Evolutionary conservation across 768 basidiomycete species (phyloP).

Genomic region (Lactarius quietus): DNA sequence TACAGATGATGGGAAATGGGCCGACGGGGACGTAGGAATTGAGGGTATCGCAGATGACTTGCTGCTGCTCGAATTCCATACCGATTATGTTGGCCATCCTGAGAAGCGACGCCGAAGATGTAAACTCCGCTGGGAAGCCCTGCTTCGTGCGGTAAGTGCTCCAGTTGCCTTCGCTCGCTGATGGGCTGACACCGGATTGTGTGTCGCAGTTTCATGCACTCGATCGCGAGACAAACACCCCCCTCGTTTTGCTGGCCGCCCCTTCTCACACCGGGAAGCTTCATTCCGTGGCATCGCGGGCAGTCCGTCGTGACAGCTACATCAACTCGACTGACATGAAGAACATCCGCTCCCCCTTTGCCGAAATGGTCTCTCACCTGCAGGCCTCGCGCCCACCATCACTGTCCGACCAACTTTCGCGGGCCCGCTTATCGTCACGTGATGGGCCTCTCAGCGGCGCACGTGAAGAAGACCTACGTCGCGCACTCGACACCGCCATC

Average conservation of each 20-base stretch:
- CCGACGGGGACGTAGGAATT: constrained; percentile 68
- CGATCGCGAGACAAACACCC: constrained; percentile 78
- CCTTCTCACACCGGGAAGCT: constrained; percentile 71
- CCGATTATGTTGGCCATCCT: constrained; percentile 54
- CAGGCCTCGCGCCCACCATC: constrained; percentile 47
- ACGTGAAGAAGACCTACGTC: constrained; percentile 58
- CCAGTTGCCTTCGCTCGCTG: no score
- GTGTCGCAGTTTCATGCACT: constrained; percentile 72
- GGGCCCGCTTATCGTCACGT: constrained; percentile 40
- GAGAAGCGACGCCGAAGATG: constrained; percentile 68
- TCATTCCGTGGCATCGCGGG: constrained; percentile 61
- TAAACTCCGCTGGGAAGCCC: constrained; percentile 71
- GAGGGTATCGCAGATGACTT: constrained; percentile 71
- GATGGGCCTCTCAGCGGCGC: constrained; percentile 52
- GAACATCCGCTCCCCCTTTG: constrained; percentile 55
- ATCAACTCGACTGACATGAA: constrained; percentile 52
- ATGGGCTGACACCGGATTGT: constrained; percentile 7
- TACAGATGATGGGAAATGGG: constrained; percentile 34
- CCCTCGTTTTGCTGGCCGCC: constrained; percentile 68
- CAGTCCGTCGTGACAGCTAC: constrained; percentile 55
- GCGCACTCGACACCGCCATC: constrained; percentile 63
- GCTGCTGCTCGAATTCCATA: constrained; percentile 73
- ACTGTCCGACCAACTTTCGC: constrained; percentile 42
- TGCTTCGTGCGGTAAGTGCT: constrained; percentile 63
- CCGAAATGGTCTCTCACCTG: constrained; percentile 54